Percentiles rank a stretch among this genome's conserved stretches.
Evolutionary conservation across 73 alveolate species (phyloP).

Genomic region (Paramecium primaurelia): DNA sequence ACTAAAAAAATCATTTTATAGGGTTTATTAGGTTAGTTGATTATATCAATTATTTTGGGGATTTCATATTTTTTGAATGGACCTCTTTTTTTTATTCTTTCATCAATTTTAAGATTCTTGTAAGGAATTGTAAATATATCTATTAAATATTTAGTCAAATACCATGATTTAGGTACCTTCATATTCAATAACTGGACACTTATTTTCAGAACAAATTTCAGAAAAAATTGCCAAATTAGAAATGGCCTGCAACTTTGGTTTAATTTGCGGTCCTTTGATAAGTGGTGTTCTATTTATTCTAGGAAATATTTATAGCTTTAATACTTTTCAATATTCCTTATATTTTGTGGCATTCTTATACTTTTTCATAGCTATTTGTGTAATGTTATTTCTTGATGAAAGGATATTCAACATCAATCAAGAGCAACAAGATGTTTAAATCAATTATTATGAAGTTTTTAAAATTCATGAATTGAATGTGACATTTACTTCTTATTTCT

Average conservation of each 20-base stretch:
- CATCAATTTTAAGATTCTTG: background rate
- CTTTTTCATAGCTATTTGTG: background rate
- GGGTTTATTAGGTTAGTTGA: background rate
- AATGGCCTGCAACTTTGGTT: background rate
- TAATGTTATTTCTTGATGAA: background rate
- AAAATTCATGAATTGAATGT: background rate
- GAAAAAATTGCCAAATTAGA: background rate
- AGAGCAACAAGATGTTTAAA: background rate
- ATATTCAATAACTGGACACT: background rate
- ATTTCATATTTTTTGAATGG: background rate
- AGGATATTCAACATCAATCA: background rate
- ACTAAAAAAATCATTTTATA: background rate
- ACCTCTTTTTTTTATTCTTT: background rate
- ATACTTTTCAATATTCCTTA: background rate
- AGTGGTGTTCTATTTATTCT: background rate
- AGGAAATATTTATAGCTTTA: background rate
- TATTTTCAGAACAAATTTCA: background rate
- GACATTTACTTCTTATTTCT: background rate
- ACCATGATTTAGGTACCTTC: background rate
- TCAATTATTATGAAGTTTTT: background rate
- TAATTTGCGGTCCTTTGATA: background rate
- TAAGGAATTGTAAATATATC: background rate
- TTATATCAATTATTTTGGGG: background rate
- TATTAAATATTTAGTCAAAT: background rate
- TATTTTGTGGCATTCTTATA: background rate